Conservation (phyloP, 495 filamentous ascomycete genomes). For the Letharia columbiana region DNA sequence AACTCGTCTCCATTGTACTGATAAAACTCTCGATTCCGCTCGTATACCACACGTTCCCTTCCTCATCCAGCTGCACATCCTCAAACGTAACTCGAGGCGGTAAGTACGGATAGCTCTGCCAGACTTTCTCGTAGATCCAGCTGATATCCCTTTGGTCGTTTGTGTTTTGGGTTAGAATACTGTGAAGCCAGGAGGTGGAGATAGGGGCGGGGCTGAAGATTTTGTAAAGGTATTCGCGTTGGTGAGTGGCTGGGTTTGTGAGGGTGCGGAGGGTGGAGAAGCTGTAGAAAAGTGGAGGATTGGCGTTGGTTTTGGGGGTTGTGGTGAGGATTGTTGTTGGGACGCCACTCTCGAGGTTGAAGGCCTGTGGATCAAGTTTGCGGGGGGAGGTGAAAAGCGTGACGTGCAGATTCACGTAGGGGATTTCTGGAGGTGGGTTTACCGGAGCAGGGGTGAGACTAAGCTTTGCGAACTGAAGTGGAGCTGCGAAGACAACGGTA, state of each 20-base stretch:
- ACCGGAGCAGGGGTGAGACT: constrained; percentile 33
- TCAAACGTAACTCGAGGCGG: constrained; percentile 83
- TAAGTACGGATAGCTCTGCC: constrained; percentile 78
- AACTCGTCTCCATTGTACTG: constrained; percentile 95
- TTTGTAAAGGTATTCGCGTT: constrained; percentile 81
- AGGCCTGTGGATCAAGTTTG: constrained; percentile 57
- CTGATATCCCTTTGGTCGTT: constrained; percentile 41
- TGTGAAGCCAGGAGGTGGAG: constrained; percentile 52
- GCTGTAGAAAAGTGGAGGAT: constrained; percentile 73
- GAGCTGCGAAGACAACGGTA: constrained; percentile 68
- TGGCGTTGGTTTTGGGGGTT: constrained; percentile 47
- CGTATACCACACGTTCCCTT: constrained; percentile 69
- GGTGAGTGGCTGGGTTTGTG: constrained; percentile 43
- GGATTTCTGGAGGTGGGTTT: constrained; percentile 57
- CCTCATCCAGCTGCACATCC: constrained; percentile 52
- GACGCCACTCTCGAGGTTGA: constrained; percentile 49
- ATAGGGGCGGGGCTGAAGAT: constrained; percentile 76
- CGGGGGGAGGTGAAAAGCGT: constrained; percentile 78
- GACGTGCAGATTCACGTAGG: constrained; percentile 77
- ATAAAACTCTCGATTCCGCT: constrained; percentile 92
- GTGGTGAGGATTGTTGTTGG: constrained; percentile 80
- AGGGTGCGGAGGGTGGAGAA: constrained; percentile 68
- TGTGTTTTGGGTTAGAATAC: constrained; percentile 28
- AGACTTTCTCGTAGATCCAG: constrained; percentile 70
- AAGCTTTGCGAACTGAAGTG: constrained; percentile 69